Evolutionary conservation across 2,329 filamentous ascomycete species (phyloP).

Genomic region (Cladosporium sp.): DNA sequence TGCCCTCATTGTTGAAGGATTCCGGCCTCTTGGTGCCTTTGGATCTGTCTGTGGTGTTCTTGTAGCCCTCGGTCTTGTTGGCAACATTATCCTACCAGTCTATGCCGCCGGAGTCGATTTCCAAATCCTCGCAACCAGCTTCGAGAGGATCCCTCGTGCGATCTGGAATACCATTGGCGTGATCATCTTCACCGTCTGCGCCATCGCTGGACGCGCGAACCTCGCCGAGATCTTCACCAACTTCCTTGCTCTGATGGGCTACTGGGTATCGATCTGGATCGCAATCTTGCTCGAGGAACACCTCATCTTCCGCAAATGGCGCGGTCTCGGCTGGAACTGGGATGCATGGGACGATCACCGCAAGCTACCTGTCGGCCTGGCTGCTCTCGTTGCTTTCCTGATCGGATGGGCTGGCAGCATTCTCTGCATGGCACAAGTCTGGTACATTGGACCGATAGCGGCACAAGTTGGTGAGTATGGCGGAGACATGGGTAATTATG

Average conservation of each 20-base stretch:
- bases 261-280: conserved; percentile 65
- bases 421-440: conserved; percentile 65
- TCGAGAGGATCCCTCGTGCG: conserved; percentile 56
- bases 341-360: conserved; percentile 55
- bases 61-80: conserved; percentile 59
- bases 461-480: conserved; percentile 54
- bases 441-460: conserved; percentile 63
- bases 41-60: conserved; percentile 65
- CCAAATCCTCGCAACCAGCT: conserved; percentile 59
- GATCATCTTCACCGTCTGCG: conserved; percentile 61
- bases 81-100: conserved; percentile 62
- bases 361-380: conserved; percentile 59
- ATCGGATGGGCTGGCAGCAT: conserved; percentile 63
- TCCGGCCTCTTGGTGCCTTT: conserved; percentile 55
- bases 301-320: conserved; percentile 54
- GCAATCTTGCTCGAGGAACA: conserved; percentile 60
- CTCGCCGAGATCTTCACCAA: conserved; percentile 64
- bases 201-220: conserved; percentile 57
- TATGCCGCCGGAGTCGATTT: conserved; percentile 65
- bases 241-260: conserved; percentile 67
- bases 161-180: conserved; percentile 62
- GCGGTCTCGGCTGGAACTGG: conserved; percentile 54
- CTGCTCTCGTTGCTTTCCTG: conserved; percentile 58
- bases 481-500: conserved; percentile 58
- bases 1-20: conserved; percentile 61